Percentiles rank a stretch among this genome's conserved stretches.
These are phyloP conservation scores for Pythium aphanidermatum DNA, from an alignment of 352 stramenopile genomes.

Conservation along the genomic window DNA sequence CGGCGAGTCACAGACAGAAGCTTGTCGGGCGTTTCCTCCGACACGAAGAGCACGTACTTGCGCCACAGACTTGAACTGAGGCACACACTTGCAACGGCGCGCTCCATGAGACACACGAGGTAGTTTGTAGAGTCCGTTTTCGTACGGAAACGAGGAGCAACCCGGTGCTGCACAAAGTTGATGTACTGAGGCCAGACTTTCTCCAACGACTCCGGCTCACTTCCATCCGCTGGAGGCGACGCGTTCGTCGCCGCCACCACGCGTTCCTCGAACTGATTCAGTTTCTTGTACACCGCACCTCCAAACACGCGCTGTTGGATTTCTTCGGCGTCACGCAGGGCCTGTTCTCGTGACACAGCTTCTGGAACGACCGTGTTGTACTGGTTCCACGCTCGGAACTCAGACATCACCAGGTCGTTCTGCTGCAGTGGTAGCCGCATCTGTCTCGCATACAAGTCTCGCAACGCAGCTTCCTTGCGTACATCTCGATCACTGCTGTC, in stretches of 20 bases:
- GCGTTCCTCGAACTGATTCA: conserved; percentile 44
- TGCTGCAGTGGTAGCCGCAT: conserved; percentile 58
- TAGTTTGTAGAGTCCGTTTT: conserved; percentile 11
- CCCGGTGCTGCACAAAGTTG: conserved; percentile 50
- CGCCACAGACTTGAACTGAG: conserved; percentile 49
- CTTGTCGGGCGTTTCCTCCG: background rate
- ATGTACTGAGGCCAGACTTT: conserved; percentile 54
- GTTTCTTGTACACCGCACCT: conserved; percentile 43
- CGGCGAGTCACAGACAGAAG: conserved; percentile 22
- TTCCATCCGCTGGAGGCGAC: conserved; percentile 1
- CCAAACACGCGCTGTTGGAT: conserved; percentile 36
- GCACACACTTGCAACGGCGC: conserved; percentile 44
- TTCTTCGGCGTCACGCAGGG: conserved; percentile 24
- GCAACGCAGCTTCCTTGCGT: conserved; percentile 32
- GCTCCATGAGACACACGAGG: conserved; percentile 49
- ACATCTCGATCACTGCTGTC: conserved; percentile 1
- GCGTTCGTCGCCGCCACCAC: conserved; percentile 12
- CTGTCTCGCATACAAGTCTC: conserved; percentile 42
- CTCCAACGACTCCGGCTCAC: conserved; percentile 14
- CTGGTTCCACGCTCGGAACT: conserved; percentile 62
- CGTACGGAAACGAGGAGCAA: conserved; percentile 24
- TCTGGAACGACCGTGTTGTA: conserved; percentile 53
- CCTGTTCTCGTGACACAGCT: conserved; percentile 1
- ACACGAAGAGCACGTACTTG: conserved; percentile 40
- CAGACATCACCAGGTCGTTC: conserved; percentile 69